Evolutionary conservation across 345 rosid species (phyloP).

Genomic region (Mallotus nudiflorus): DNA sequence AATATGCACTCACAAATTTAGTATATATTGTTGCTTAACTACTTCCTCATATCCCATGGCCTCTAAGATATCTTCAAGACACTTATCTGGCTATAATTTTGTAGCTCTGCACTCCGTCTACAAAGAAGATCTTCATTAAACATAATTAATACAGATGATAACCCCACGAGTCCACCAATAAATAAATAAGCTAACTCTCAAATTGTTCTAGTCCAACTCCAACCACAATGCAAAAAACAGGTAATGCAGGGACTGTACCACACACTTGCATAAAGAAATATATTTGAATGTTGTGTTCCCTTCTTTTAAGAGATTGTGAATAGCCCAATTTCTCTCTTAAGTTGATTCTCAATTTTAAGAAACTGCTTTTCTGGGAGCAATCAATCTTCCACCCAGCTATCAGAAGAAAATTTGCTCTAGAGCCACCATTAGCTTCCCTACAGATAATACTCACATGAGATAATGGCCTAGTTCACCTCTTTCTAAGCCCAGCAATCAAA

Average conservation of each 20-base stretch:
- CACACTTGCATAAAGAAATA: not conserved
- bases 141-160: not conserved
- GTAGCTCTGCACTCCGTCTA: too few relatives aligned
- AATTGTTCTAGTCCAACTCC: not conserved
- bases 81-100: not conserved
- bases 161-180: not conserved
- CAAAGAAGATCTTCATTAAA: too few relatives aligned
- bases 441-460: not conserved
- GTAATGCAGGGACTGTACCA: not conserved
- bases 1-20: not conserved
- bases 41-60: too few relatives aligned
- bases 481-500: not conserved
- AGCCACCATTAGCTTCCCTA: not conserved
- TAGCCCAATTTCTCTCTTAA: not conserved
- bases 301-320: not conserved
- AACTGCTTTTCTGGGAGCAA: not conserved
- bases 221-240: not conserved
- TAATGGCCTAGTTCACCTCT: not conserved
- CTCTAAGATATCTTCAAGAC: not conserved
- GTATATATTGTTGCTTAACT: not conserved
- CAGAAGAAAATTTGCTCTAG: not conserved
- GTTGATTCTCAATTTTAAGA: not conserved
- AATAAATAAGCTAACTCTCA: not conserved
- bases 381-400: not conserved
- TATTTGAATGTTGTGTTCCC: not conserved